Conservation (phyloP, 2,329 filamentous ascomycete species). For the Neofusicoccum cordaticola region DNA sequence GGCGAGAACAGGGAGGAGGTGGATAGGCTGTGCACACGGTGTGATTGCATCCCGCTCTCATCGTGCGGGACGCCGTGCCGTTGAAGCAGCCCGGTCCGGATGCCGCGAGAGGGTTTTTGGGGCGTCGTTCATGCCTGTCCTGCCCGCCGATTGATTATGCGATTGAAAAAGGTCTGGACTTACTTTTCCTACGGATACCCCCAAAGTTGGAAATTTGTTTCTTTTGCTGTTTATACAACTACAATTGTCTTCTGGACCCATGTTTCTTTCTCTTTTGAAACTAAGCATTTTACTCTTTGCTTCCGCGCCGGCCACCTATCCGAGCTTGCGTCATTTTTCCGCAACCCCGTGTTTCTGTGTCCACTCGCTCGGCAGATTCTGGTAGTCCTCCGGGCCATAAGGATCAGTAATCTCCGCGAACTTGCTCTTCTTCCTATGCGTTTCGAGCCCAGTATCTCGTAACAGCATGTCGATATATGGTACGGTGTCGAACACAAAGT, state of each 20-base stretch:
- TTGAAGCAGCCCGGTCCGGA: neutral
- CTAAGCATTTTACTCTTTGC: neutral
- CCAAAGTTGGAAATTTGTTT: neutral
- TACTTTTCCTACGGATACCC: slow-evolving; percentile 6
- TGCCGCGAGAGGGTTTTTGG: neutral
- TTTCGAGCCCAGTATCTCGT: slow-evolving; percentile 61
- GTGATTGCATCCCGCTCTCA: neutral
- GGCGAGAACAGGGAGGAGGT: neutral
- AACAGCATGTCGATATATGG: slow-evolving; percentile 71
- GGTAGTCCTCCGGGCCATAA: slow-evolving; percentile 61
- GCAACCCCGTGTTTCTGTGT: neutral
- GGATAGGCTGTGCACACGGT: neutral
- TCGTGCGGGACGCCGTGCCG: neutral
- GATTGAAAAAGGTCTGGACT: neutral
- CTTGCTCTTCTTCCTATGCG: slow-evolving; percentile 53
- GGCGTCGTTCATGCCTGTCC: too few relatives aligned
- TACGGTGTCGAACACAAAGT: slow-evolving; percentile 73
- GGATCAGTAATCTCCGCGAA: slow-evolving; percentile 53
- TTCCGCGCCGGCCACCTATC: neutral
- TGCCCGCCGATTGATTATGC: neutral
- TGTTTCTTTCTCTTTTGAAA: neutral
- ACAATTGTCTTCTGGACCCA: neutral
- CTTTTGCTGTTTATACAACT: neutral
- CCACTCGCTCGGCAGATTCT: slow-evolving; percentile 55
- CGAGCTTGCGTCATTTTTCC: neutral